phyloP scores from a whole-genome alignment of 2,329 filamentous ascomycete genomes.

The Daldinia sp. region DNA sequence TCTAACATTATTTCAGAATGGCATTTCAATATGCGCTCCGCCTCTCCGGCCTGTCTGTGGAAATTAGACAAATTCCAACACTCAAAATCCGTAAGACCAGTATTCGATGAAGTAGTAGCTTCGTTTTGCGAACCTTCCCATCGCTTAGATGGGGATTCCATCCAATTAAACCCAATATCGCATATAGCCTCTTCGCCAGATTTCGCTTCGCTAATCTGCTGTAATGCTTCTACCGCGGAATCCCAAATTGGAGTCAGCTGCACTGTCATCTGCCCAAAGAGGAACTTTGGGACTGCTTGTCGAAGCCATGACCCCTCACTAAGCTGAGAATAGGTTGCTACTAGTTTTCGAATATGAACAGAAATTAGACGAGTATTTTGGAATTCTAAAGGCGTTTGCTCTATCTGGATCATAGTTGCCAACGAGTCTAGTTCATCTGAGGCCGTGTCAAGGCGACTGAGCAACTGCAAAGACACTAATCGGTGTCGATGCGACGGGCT shows the following conservation, averaged over 20 bases:
- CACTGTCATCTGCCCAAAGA: constrained; percentile 90
- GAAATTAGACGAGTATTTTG: constrained; percentile 81
- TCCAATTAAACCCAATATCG: constrained; percentile 81
- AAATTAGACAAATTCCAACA: constrained; percentile 80
- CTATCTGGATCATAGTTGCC: constrained; percentile 78
- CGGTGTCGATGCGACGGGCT: constrained; percentile 81
- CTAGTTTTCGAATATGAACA: constrained; percentile 86
- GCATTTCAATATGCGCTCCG: constrained; percentile 65
- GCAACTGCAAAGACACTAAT: constrained; percentile 76
- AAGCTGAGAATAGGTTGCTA: constrained; percentile 71
- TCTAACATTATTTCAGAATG: constrained; percentile 70
- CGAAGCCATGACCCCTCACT: constrained; percentile 73
- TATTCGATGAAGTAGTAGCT: constrained; percentile 51
- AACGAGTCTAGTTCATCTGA: constrained; percentile 65
- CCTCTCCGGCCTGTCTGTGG: constrained; percentile 62
- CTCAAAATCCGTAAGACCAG: constrained; percentile 79
- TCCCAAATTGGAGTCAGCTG: constrained; percentile 90
- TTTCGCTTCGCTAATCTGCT: constrained; percentile 77
- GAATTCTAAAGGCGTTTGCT: constrained; percentile 81
- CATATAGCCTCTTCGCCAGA: constrained; percentile 79
- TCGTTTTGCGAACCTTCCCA: constrained; percentile 61
- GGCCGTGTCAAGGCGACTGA: constrained; percentile 70
- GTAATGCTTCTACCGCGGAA: constrained; percentile 80
- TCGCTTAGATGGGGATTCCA: constrained; percentile 69
- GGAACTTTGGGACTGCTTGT: constrained; percentile 80